Evolutionary conservation across 192 early-diverging fungal genomes (phyloP), one percentile per base, ranked within the genome.

Genomic region (Backusella australiensis): DNA sequence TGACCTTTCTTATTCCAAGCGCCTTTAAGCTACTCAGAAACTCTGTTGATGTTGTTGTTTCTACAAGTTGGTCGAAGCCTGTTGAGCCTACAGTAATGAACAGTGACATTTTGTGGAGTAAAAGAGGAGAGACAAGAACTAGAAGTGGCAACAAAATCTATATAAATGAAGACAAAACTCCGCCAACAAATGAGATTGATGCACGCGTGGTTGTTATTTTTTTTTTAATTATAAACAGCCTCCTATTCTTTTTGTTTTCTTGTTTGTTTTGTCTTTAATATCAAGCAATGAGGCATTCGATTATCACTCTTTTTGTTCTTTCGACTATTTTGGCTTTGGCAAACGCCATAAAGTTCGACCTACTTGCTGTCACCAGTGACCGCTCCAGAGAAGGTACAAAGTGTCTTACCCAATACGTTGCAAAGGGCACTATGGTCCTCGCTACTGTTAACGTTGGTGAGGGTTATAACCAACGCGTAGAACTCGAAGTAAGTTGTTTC

Each of bases 51-150:
- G 84, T 78, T 2, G 89, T 82, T 1, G 81, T 78, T 11, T 75
- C 39, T 44, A 97, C 78, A 9, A 98, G 87, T 9, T 86, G 84
- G 74, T 96, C 93, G 75, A 98, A 98, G 0, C 91, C 91, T 2
- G 96, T 97, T 19, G 95, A 93, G n/a, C 97, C 97, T 14, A 98
- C 96, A 0, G 96, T 97, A 34, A 96, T 90, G 76, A 96, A 95
- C 4, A 91, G 86, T 15, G 56, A 69, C 82, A 83, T 83, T 32
- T 39, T 42, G 4, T 15, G 11, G 6, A 69, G n/a, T 17, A 36
- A 9, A 39, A n/a, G n/a, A 39, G 36, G 21, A 11, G 29, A 14
- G n/a, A 14, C 6, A n/a, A 38, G 2, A 69, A 23, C n/a, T 39
- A 26, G 26, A 38, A 69, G 68, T 38, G 17, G 32, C 32, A 32